Percentiles rank a stretch among this genome's conserved stretches.
These are phyloP conservation scores for Penicillium robsamsonii DNA, from an alignment of 495 filamentous ascomycete species.

Conservation along the genomic window DNA sequence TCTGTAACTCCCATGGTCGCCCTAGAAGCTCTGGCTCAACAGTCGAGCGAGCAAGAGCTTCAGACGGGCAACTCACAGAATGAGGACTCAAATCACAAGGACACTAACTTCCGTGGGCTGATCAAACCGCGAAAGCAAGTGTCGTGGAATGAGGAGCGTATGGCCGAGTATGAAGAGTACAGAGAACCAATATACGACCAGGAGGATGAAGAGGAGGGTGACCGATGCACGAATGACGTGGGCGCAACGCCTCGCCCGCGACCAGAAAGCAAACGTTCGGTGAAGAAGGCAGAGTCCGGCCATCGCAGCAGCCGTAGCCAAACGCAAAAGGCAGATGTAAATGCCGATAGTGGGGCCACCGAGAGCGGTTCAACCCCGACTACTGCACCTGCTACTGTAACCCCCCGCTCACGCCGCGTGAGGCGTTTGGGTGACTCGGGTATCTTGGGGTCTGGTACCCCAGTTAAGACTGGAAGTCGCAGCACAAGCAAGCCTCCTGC, in stretches of 20 bases:
- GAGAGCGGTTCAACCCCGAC: constrained; percentile 17
- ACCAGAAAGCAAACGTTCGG: constrained; percentile 16
- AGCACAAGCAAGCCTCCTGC: constrained; percentile 24
- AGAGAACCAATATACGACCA: constrained; percentile 14
- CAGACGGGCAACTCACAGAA: constrained; percentile 8
- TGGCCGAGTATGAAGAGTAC: constrained; percentile 36
- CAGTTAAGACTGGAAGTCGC: constrained; percentile 25
- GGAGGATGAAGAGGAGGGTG: constrained; percentile 14
- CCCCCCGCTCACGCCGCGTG: constrained; percentile 36
- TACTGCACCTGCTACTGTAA: constrained; percentile 32
- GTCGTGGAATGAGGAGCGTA: constrained; percentile 44
- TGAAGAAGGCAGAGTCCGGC: constrained; percentile 30
- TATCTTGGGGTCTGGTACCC: constrained; percentile 22
- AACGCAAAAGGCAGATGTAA: constrained; percentile 15
- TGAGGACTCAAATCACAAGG: constrained; percentile 5
- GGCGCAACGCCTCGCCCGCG: constrained; percentile 11
- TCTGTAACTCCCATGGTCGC: constrained; percentile 46
- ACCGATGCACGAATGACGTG: constrained; percentile 19
- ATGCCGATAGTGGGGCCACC: constrained; percentile 15
- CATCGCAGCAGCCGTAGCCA: constrained; percentile 30
- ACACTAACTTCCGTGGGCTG: constrained; percentile 1
- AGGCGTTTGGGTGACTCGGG: constrained; percentile 35
- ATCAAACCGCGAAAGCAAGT: constrained; percentile 32
- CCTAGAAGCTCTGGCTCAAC: constrained; percentile 43
- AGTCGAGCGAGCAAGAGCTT: constrained; percentile 10